These are phyloP conservation scores for Zygosaccharomyces gambellarensis DNA, from an alignment of 805 yeast genomes.

Conservation along the genomic window DNA sequence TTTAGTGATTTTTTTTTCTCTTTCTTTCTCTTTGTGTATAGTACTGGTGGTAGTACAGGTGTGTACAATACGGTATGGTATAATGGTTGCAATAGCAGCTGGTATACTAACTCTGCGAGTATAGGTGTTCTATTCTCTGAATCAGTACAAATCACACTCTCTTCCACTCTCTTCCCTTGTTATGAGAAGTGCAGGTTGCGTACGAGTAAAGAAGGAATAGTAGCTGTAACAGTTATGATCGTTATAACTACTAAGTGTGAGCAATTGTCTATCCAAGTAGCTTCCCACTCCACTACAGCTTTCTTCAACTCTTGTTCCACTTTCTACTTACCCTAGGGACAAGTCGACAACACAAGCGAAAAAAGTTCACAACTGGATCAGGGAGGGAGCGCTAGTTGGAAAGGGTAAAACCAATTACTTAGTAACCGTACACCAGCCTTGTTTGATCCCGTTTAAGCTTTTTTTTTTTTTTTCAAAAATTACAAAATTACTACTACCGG, in stretches of 20 bases:
- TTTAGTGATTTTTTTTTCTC: neutral
- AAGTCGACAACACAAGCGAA: constrained; percentile 1
- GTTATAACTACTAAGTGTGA: no score
- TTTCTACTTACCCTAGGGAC: constrained; percentile 5
- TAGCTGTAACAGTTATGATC: neutral
- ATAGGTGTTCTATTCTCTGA: neutral
- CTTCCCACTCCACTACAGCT: neutral
- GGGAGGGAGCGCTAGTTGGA: constrained; percentile 6
- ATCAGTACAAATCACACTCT: neutral
- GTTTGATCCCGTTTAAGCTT: constrained; percentile 6
- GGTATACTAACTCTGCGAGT: neutral
- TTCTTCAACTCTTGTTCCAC: neutral
- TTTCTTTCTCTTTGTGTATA: neutral
- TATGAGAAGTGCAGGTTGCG: neutral
- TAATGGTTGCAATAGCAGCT: no score
- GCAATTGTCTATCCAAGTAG: neutral
- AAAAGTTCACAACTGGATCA: constrained; percentile 5
- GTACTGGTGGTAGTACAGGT: neutral
- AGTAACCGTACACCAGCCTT: constrained; percentile 7
- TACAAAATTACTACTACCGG: neutral
- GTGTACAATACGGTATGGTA: neutral
- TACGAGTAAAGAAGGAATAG: neutral
- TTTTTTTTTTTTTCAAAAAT: constrained; percentile 1
- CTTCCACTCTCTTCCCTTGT: neutral
- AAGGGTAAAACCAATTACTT: constrained; percentile 4